These are phyloP conservation scores for Picochlorum sp. DNA, from an alignment of 139 green algal species.

Conservation along the genomic window DNA sequence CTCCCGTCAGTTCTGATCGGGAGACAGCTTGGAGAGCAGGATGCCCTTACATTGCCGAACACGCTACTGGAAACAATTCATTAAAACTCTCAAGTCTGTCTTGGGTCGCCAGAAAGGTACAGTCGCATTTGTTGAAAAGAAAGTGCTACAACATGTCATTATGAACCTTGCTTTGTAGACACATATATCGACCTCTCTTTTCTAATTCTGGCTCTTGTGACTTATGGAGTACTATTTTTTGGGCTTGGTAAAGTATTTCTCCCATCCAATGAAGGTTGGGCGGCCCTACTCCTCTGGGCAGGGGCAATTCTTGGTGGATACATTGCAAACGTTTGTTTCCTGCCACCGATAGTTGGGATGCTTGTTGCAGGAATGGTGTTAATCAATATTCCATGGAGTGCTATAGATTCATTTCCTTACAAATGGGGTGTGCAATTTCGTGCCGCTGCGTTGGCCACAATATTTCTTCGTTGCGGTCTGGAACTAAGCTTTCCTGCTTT, in stretches of 20 bases:
- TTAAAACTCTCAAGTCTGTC: no score
- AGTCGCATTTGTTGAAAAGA: no score
- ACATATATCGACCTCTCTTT: constrained; percentile 2
- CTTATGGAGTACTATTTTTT: constrained; percentile 26
- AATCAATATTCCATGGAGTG: constrained; percentile 46
- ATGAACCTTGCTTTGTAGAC: not conserved
- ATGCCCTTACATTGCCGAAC: no score
- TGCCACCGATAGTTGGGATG: constrained; percentile 66
- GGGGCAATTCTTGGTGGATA: constrained; percentile 15
- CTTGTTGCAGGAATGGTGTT: constrained; percentile 54
- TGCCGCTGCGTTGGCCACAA: constrained; percentile 59
- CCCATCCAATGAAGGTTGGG: constrained; percentile 23
- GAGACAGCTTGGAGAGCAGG: no score
- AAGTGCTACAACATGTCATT: no score
- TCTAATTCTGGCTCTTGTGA: constrained; percentile 4
- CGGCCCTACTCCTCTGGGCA: constrained; percentile 26
- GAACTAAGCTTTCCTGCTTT: constrained; percentile 61
- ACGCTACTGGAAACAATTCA: no score
- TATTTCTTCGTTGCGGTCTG: constrained; percentile 73
- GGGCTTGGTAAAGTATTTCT: constrained; percentile 26
- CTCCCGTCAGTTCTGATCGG: no score
- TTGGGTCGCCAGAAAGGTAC: no score
- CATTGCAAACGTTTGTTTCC: constrained; percentile 30
- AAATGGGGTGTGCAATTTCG: constrained; percentile 60
- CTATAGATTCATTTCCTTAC: constrained; percentile 39